Evolutionary conservation across 768 basidiomycete genomes (phyloP), one percentile per base, ranked within the genome.

Genomic region (Terana coerulea): DNA sequence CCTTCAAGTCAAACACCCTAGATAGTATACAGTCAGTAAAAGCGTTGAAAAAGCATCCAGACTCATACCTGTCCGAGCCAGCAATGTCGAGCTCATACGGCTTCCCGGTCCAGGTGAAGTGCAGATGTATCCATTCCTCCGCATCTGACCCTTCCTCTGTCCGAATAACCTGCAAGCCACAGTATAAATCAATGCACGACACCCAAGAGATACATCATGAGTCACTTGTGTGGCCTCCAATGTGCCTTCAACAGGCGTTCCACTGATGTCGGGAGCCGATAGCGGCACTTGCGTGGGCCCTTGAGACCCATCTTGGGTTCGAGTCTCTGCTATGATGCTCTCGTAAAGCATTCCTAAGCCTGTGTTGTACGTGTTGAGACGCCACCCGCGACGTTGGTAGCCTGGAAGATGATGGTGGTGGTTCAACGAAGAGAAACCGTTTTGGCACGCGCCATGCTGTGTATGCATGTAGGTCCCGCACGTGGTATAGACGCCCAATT

Each of bases 1-100:
- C 72, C 68, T 92, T 90, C 58, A 95, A 73, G 62, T 95, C 92
- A 60, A 81, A 88, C 10, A 94, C 80, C 67, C 91, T 94, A 61
- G n/a, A n/a, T n/a, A n/a, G n/a, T n/a, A n/a, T n/a, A n/a, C 33
- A 33, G 53, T 26, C 21, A n/a, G 15, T 6, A 36, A 8, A 51
- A 5, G 5, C 15, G 33, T 8, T n/a, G n/a, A n/a, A n/a, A n/a
- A n/a, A n/a, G 7, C 17, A 22, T 26, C 22, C 22, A 19, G 34
- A 6, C 24, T 21, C 58, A 22, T 57, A 85, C 89, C 86, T 81
- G 67, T 93, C 90, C 24, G 87, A 87, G 41, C 88, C 87, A 6
- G 86, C 86, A 8, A 93, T 71, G 49, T 79, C 73, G 49, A 91
- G 58, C n/a, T 71, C 72, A 60, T 79, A 88, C 0, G 75, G 64